Percentiles rank a stretch among this genome's conserved stretches.
Evolutionary conservation across 768 basidiomycete genomes (phyloP).

Genomic region (Tulasnella sp.): DNA sequence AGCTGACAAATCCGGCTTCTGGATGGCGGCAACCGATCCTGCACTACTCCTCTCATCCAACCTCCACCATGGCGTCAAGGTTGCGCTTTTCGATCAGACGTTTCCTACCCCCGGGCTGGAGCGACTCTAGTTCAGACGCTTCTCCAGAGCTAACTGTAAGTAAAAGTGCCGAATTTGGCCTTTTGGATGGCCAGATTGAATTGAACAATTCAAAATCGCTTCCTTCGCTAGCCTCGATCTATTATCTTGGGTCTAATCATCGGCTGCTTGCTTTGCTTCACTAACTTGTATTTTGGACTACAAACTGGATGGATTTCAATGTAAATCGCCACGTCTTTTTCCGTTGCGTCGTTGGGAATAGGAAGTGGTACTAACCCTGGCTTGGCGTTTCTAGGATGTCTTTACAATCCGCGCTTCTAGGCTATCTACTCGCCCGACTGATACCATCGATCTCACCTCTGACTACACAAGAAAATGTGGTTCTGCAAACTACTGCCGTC

Average conservation of each 20-base stretch:
- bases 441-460: conserved; percentile 57
- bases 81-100: not conserved
- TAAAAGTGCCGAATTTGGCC: not conserved
- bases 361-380: not conserved
- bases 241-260: conserved; percentile 75
- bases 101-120: not conserved
- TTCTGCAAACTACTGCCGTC: conserved; percentile 92
- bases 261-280: conserved; percentile 85
- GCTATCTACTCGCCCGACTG: conserved; percentile 76
- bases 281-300: conserved; percentile 83
- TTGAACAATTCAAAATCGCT: not conserved
- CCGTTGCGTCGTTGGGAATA: not conserved
- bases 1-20: not conserved
- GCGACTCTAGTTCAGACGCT: not conserved
- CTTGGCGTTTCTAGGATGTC: conserved; percentile 72
- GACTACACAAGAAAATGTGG: conserved; percentile 88
- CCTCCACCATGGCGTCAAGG: not conserved
- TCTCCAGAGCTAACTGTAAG: conserved; percentile 20
- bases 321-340: conserved; percentile 44
- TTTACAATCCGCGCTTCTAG: conserved; percentile 88
- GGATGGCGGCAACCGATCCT: not conserved
- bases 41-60: not conserved
- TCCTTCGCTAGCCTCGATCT: conserved; percentile 46
- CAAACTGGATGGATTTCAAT: conserved; percentile 91
- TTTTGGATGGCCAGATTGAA: not conserved